A percentile compares a stretch with the other conserved stretches of the same genome.
phyloP scores from a whole-genome alignment of 352 stramenopile species.

The Peronospora belbahrii region DNA sequence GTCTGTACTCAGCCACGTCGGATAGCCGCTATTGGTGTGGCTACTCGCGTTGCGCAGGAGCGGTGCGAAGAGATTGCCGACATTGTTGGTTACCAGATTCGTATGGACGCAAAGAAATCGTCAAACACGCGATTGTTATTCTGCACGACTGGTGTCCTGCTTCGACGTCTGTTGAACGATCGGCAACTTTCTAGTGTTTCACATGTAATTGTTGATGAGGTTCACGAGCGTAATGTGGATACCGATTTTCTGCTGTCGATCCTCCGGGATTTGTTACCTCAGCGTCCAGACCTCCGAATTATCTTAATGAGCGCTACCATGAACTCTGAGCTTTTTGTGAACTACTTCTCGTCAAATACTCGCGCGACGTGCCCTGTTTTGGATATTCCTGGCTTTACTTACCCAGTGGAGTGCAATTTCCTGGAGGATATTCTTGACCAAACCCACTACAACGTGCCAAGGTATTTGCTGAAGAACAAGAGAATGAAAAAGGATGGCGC shows the following conservation, averaged over 20 bases:
- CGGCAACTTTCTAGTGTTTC: constrained; percentile 83
- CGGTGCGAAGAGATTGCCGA: constrained; percentile 83
- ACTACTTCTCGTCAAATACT: constrained; percentile 72
- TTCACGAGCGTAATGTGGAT: constrained; percentile 96
- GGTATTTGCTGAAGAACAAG: constrained; percentile 45
- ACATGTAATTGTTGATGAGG: constrained; percentile 98
- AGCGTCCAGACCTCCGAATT: constrained; percentile 76
- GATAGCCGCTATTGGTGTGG: constrained; percentile 95
- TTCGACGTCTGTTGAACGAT: constrained; percentile 90
- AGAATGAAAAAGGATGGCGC: constrained; percentile 38
- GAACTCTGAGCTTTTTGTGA: constrained; percentile 82
- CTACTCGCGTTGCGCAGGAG: constrained; percentile 92
- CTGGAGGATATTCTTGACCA: constrained; percentile 67
- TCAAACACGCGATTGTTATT: constrained; percentile 90
- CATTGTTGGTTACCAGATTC: constrained; percentile 93
- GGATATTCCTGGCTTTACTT: constrained; percentile 82
- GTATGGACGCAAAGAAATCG: constrained; percentile 89
- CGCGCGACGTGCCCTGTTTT: constrained; percentile 52
- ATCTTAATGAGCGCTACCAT: constrained; percentile 97
- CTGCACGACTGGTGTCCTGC: constrained; percentile 93
- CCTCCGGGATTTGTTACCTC: constrained; percentile 70
- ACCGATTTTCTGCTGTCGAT: constrained; percentile 94
- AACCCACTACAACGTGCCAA: constrained; percentile 56
- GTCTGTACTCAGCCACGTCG: constrained; percentile 93
- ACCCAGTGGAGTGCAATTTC: constrained; percentile 69